These are phyloP conservation scores for Leccinum boreale DNA, from an alignment of 768 basidiomycete genomes.

Conservation along the genomic window DNA sequence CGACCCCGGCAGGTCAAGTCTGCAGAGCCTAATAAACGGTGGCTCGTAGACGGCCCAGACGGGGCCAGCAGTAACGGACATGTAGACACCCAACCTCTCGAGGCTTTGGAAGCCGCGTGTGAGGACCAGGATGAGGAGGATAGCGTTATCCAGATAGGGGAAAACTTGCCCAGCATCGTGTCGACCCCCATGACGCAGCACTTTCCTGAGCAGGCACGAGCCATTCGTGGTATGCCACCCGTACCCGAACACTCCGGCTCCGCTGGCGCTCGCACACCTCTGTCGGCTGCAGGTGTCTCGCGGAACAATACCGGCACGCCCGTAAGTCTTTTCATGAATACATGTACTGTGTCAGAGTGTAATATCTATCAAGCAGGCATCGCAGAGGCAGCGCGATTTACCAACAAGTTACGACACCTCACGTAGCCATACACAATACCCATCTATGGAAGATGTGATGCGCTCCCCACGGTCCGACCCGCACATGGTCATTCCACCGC, in stretches of 20 bases:
- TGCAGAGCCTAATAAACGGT: conserved; percentile 15
- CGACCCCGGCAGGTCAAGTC: conserved; percentile 26
- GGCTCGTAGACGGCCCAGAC: conserved; percentile 28
- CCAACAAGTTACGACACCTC: conserved; percentile 19
- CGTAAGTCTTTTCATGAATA: conserved; percentile 12
- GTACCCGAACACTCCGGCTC: conserved; percentile 3
- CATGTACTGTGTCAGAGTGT: not conserved
- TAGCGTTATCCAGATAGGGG: conserved; percentile 20
- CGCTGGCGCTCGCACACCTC: not conserved
- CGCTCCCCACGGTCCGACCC: conserved; percentile 23
- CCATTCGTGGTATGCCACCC: conserved; percentile 1
- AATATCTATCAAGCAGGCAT: conserved; percentile 2
- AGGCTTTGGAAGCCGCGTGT: conserved; percentile 4
- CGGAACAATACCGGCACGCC: conserved; percentile 8
- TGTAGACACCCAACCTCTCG: conserved; percentile 2
- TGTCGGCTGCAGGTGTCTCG: not conserved
- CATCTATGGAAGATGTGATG: conserved; percentile 25
- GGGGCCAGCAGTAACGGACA: conserved; percentile 11
- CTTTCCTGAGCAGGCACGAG: conserved; percentile 5
- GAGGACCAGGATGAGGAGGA: conserved; percentile 12
- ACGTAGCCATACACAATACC: conserved; percentile 4
- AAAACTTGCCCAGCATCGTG: conserved; percentile 8
- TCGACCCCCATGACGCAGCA: conserved; percentile 14
- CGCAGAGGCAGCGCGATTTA: conserved; percentile 2
- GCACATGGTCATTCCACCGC: conserved; percentile 34